Evolutionary conservation across 352 stramenopile species (phyloP).

Genomic region (Lagenidium giganteum): DNA sequence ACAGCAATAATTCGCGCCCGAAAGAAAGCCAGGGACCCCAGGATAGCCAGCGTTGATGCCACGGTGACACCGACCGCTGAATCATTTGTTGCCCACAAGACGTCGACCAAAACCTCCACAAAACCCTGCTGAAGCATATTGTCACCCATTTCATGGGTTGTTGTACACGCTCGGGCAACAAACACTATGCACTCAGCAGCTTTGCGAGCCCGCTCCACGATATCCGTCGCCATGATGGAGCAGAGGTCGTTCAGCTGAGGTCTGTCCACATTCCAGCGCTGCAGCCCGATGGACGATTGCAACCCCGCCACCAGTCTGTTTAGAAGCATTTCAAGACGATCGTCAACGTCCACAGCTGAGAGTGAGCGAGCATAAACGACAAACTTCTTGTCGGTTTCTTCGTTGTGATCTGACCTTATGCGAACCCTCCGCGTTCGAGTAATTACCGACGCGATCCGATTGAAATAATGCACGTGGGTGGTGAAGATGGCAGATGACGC

Average conservation of each 20-base stretch:
- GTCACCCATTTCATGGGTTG: background rate
- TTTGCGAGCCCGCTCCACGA: slow-evolving; percentile 2
- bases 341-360: slow-evolving; percentile 8
- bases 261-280: no score
- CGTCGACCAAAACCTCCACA: slow-evolving; percentile 1
- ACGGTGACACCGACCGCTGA: background rate
- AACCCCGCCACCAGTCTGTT: no score
- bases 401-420: no score
- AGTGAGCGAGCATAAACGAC: background rate
- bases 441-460: no score
- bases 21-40: background rate
- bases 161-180: background rate
- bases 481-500: no score
- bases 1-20: no score
- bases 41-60: background rate
- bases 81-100: background rate
- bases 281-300: no score
- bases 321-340: no score
- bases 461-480: no score
- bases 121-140: background rate
- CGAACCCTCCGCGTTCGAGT: no score
- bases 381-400: no score
- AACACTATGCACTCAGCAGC: background rate
- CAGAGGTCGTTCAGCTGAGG: background rate
- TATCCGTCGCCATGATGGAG: background rate